Evolutionary conservation across 257 asterid genomes (phyloP), one percentile per base, ranked within the genome.

Genomic region (Paraleonurus japonicus): DNA sequence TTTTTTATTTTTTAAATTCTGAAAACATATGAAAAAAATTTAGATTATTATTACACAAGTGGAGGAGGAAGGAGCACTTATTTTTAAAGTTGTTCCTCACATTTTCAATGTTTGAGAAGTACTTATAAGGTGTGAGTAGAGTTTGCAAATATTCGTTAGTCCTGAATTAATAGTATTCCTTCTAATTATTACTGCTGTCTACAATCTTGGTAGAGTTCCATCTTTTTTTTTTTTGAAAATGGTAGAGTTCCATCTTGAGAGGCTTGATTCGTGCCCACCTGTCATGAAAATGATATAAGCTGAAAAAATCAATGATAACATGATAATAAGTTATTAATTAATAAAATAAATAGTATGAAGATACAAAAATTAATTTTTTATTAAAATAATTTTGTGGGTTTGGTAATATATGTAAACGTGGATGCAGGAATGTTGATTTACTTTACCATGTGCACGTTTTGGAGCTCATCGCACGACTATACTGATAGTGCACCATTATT

Each of bases 371-470:
- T 19, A 50, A 48, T 16, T 12, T 26, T 57, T 57, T 0, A 24
- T 57, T 24, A 27, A 13, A 62, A 32, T 62, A 15, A 26, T 16
- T 27, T 4, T 47, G 48, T 30, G 71, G 64, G 75, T 55, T 61
- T 72, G 76, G 76, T 72, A 32, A 72, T 20, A 71, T 17, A 27
- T 58, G 68, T 4, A 27, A n/a, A 59, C 75, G 75, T 57, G 75
- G 65, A 17, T 9, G 62, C 70, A n/a, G 70, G 70, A 61, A 61
- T 61, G 76, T 33, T 2, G 17, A 35, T 48, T 48, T 22, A 15
- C 3, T 47, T 71, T 28, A 60, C 53, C 62, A 26, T 65, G 7
- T 13, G 80, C 77, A 77, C 75, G 81, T 71, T 58, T 76, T 37
- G 22, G 19, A 53, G 41, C 24, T 61, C 61, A 28, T 53, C 4